phyloP scores from a whole-genome alignment of 208 protist species.

The Strigomonas culicis region DNA sequence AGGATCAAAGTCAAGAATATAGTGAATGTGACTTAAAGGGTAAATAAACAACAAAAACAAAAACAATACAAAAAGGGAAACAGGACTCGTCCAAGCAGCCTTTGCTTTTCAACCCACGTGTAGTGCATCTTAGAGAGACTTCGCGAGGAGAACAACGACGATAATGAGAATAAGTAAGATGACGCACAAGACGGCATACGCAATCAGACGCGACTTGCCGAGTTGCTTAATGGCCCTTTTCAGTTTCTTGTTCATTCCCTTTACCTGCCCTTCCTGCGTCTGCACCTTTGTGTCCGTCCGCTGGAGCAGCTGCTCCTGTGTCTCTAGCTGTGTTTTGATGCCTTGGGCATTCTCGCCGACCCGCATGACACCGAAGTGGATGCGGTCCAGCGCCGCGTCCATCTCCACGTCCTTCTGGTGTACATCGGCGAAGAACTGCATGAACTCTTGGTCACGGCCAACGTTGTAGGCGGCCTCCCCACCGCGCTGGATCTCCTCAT shows the following conservation, averaged over 20 bases:
- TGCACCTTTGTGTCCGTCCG: conserved; percentile 33
- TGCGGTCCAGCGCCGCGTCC: conserved; percentile 52
- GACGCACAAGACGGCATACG: conserved; percentile 43
- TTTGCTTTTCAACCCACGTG: neutral
- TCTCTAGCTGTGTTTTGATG: conserved; percentile 43
- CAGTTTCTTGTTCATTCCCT: conserved; percentile 34
- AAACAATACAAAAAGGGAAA: conserved; percentile 4
- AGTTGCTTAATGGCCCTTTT: conserved; percentile 41
- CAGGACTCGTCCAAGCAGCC: too few relatives aligned
- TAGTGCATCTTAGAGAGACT: conserved; percentile 19
- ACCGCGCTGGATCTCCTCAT: too few relatives aligned
- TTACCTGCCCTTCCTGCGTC: conserved; percentile 34
- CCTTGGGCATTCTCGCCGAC: conserved; percentile 47
- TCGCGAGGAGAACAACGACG: conserved; percentile 48
- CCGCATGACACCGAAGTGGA: conserved; percentile 39
- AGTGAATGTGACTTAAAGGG: too few relatives aligned
- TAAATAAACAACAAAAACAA: conserved; percentile 9
- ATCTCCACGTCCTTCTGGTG: conserved; percentile 40
- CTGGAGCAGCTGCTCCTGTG: conserved; percentile 36
- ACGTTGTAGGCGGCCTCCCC: conserved; percentile 33
- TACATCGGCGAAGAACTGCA: conserved; percentile 41
- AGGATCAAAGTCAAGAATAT: too few relatives aligned
- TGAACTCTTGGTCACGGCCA: conserved; percentile 45
- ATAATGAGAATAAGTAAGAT: conserved; percentile 45
- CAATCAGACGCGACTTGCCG: conserved; percentile 40